Percentiles rank a stretch among this genome's conserved stretches.
Evolutionary conservation across 768 basidiomycete species (phyloP).

Genomic region (Gymnopilus dilepis): DNA sequence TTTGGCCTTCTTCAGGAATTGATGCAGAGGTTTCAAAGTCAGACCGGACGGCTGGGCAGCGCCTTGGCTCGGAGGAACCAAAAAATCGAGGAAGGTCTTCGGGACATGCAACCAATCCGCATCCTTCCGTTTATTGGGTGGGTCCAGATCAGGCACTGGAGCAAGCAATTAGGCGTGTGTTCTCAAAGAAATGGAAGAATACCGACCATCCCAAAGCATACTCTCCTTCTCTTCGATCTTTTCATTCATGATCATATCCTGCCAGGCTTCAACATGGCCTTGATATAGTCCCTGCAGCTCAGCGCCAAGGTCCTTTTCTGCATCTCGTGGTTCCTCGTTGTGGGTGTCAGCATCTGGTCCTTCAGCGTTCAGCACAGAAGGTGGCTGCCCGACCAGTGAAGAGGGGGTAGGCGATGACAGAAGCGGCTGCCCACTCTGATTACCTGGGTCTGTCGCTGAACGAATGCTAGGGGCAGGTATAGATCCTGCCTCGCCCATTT

Average conservation of each 20-base stretch:
- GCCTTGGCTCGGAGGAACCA: conserved; percentile 21
- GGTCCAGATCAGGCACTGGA: conserved; percentile 62
- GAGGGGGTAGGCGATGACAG: conserved; percentile 15
- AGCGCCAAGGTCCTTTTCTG: conserved; percentile 30
- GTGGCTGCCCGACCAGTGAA: conserved; percentile 32
- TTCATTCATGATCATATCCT: conserved; percentile 57
- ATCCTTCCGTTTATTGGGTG: conserved; percentile 51
- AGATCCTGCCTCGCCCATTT: not conserved
- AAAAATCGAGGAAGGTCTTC: conserved; percentile 30
- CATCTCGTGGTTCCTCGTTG: not conserved
- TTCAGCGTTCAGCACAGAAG: conserved; percentile 20
- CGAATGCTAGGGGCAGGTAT: not conserved
- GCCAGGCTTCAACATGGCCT: conserved; percentile 19
- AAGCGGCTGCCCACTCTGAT: not conserved
- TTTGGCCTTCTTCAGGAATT: conserved; percentile 58
- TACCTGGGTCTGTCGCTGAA: not conserved
- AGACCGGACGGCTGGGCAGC: not conserved
- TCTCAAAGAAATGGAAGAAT: not conserved
- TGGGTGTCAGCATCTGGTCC: not conserved
- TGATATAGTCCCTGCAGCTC: conserved; percentile 39
- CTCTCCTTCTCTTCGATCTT: conserved; percentile 54
- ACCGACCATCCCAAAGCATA: conserved; percentile 62
- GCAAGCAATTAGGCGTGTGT: not conserved
- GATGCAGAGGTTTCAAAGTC: conserved; percentile 13
- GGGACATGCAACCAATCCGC: conserved; percentile 38